A percentile compares a stretch with the other conserved stretches of the same genome.
Conservation (phyloP, 2,329 filamentous ascomycete genomes). For the Emmonsiellopsis sp. region DNA sequence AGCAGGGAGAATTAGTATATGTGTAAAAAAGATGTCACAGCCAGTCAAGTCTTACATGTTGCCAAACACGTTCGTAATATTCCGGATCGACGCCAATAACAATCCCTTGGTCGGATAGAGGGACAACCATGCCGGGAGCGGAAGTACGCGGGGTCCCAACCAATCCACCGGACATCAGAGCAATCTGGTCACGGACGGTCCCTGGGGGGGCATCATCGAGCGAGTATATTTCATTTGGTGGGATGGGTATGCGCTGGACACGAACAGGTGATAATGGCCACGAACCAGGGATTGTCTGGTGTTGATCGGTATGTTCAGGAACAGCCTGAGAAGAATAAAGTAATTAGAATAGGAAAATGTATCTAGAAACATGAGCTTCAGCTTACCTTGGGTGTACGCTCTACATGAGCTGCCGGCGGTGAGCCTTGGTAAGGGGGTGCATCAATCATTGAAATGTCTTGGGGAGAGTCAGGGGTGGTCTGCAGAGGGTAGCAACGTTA, state of each 20-base stretch:
- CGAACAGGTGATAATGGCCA: neutral
- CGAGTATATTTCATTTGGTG: slow-evolving; percentile 1
- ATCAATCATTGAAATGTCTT: slow-evolving; percentile 1
- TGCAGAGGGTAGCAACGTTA: neutral
- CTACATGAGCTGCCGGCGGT: neutral
- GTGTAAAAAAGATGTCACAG: too few species aligned
- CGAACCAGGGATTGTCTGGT: neutral
- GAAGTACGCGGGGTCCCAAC: neutral
- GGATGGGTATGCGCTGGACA: neutral
- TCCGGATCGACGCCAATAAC: neutral
- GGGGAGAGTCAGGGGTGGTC: neutral
- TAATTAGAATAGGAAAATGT: neutral
- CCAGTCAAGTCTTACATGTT: neutral
- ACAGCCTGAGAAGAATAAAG: neutral
- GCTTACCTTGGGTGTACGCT: neutral
- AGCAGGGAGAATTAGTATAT: neutral
- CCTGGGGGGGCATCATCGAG: neutral
- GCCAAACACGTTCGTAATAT: neutral
- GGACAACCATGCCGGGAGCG: neutral
- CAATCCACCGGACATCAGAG: slow-evolving; percentile 1
- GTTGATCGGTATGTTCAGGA: neutral
- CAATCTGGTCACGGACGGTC: slow-evolving; percentile 1
- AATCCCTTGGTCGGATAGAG: neutral
- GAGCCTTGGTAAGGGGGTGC: neutral
- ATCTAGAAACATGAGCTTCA: too few species aligned